These are phyloP conservation scores for Delonix regia DNA, from an alignment of 306 rosid genomes.

Conservation along the genomic window DNA sequence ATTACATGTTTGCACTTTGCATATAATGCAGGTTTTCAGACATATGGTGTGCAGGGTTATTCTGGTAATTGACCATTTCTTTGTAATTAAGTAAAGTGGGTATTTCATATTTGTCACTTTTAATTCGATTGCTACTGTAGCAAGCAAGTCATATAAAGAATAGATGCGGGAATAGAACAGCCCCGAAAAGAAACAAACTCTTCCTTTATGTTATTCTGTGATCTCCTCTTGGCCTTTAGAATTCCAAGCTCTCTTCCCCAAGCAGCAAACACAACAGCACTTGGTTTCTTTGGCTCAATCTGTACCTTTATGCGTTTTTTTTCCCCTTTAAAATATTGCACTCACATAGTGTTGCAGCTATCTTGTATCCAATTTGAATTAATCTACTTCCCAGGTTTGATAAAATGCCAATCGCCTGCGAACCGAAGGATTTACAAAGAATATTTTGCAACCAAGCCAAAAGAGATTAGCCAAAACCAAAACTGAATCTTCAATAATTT, in stretches of 20 bases:
- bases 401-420: too few species aligned
- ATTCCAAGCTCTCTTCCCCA: slow-evolving; percentile 94
- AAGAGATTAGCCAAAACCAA: background rate
- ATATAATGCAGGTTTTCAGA: background rate
- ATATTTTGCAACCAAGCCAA: background rate
- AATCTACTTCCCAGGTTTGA: background rate
- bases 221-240: slow-evolving; percentile 73
- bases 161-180: slow-evolving; percentile 58
- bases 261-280: slow-evolving; percentile 55
- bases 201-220: slow-evolving; percentile 80
- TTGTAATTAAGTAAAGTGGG: slow-evolving; percentile 68
- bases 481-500: background rate
- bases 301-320: slow-evolving; percentile 67
- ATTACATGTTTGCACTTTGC: background rate
- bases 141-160: slow-evolving; percentile 59
- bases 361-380: background rate
- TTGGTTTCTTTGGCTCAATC: slow-evolving; percentile 58
- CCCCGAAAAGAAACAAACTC: slow-evolving; percentile 78
- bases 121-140: slow-evolving; percentile 48
- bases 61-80: slow-evolving; percentile 58
- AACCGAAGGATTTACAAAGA: too few species aligned
- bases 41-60: slow-evolving; percentile 32
- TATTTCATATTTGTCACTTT: slow-evolving; percentile 37
- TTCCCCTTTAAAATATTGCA: background rate
- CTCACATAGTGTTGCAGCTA: background rate